Evolutionary conservation across 2,329 filamentous ascomycete genomes (phyloP).

Genomic region (Juglanconis sp.): DNA sequence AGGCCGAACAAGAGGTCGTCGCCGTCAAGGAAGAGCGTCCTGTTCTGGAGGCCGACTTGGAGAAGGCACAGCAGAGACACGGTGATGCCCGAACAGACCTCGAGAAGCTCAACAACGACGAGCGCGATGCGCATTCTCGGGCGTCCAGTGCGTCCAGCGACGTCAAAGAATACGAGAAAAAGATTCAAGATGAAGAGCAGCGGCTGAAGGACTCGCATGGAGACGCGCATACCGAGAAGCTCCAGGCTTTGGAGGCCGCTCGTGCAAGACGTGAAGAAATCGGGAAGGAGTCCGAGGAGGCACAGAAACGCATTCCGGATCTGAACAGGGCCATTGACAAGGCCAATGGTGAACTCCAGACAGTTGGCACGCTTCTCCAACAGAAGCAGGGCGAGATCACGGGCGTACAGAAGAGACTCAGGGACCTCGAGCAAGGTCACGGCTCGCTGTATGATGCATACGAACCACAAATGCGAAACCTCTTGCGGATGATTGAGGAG

Average conservation of each 20-base stretch:
- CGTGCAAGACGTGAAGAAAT: slow-evolving; percentile 48
- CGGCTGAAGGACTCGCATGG: slow-evolving; percentile 68
- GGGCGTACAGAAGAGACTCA: slow-evolving; percentile 48
- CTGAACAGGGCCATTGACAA: slow-evolving; percentile 32
- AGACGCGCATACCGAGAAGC: slow-evolving; percentile 62
- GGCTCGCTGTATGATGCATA: slow-evolving; percentile 64
- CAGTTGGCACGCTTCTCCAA: slow-evolving; percentile 29
- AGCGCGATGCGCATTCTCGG: slow-evolving; percentile 61
- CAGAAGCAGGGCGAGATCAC: slow-evolving; percentile 53
- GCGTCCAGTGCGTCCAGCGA: slow-evolving; percentile 52
- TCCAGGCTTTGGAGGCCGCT: slow-evolving; percentile 56
- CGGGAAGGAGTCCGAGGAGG: slow-evolving; percentile 28
- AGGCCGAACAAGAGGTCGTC: slow-evolving; percentile 45
- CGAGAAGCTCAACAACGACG: slow-evolving; percentile 54
- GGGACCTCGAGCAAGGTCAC: slow-evolving; percentile 52
- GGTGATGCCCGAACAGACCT: slow-evolving; percentile 54
- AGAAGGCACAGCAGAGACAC: slow-evolving; percentile 48
- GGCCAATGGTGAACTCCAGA: slow-evolving; percentile 30
- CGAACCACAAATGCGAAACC: slow-evolving; percentile 55
- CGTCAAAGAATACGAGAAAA: slow-evolving; percentile 41
- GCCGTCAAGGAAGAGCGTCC: slow-evolving; percentile 45
- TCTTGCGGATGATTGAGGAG: slow-evolving; percentile 67
- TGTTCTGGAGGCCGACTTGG: slow-evolving; percentile 43
- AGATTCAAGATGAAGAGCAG: slow-evolving; percentile 53
- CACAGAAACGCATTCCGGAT: slow-evolving; percentile 28